A percentile compares a stretch with the other conserved stretches of the same genome.
Evolutionary conservation across 352 stramenopile genomes (phyloP).

Genomic region (Phytopythium ostracodes): DNA sequence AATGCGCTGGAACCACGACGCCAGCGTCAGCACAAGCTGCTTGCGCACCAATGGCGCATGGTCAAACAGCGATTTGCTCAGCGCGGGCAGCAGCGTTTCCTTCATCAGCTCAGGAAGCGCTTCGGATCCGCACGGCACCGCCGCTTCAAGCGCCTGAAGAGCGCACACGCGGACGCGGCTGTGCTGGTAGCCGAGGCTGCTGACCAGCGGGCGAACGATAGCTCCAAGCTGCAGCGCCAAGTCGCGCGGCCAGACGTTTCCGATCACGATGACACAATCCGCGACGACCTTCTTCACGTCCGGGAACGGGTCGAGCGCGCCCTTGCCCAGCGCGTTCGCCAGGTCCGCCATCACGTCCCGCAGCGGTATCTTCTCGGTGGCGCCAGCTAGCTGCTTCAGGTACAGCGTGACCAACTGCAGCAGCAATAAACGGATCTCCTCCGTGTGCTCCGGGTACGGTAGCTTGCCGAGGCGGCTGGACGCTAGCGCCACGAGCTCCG

Average conservation of each 20-base stretch:
- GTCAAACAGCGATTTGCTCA: slow-evolving; percentile 72
- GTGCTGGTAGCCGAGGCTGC: slow-evolving; percentile 79
- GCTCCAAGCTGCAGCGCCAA: slow-evolving; percentile 65
- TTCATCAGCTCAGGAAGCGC: slow-evolving; percentile 72
- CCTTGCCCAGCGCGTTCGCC: slow-evolving; percentile 70
- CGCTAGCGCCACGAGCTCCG: slow-evolving; percentile 46
- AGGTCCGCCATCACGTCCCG: slow-evolving; percentile 59
- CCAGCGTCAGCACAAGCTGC: slow-evolving; percentile 55
- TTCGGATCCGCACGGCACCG: slow-evolving; percentile 67
- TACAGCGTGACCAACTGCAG: slow-evolving; percentile 53
- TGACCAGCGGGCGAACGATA: slow-evolving; percentile 59
- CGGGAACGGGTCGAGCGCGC: slow-evolving; percentile 66
- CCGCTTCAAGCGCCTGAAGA: slow-evolving; percentile 66
- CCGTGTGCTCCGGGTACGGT: slow-evolving; percentile 71
- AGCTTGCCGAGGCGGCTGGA: slow-evolving; percentile 62
- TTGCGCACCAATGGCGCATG: slow-evolving; percentile 60
- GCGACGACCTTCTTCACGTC: slow-evolving; percentile 76
- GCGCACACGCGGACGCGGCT: slow-evolving; percentile 72
- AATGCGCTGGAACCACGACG: slow-evolving; percentile 58
- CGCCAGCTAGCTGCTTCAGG: slow-evolving; percentile 43
- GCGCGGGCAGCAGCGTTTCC: slow-evolving; percentile 57
- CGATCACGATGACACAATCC: slow-evolving; percentile 59
- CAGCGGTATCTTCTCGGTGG: slow-evolving; percentile 19
- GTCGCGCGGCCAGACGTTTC: slow-evolving; percentile 41
- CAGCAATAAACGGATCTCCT: slow-evolving; percentile 77